Evolutionary conservation across 345 rosid species (phyloP).

Genomic region (Streptanthus diversifolius): DNA sequence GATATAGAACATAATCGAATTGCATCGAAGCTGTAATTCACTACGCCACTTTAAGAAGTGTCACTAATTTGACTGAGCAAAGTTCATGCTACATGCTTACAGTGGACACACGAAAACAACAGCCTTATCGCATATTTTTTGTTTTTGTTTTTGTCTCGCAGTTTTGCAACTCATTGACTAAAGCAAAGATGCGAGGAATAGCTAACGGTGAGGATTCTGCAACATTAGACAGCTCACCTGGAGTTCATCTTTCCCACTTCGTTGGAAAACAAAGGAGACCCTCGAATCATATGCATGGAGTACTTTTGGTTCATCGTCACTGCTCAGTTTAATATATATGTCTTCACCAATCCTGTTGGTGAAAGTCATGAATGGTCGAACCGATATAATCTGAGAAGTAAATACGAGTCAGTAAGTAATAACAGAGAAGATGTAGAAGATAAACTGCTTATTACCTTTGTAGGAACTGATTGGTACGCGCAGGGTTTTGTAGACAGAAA

Average conservation of each 20-base stretch:
- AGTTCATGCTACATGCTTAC: constrained; percentile 17
- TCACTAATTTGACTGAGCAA: constrained; percentile 8
- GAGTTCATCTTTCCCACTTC: constrained; percentile 58
- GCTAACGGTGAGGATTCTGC: constrained; percentile 4
- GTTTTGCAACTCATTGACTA: constrained; percentile 11
- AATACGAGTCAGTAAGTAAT: constrained; percentile 13
- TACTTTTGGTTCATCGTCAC: constrained; percentile 74
- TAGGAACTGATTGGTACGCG: constrained; percentile 76
- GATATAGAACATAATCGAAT: background rate
- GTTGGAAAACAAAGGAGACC: constrained; percentile 60
- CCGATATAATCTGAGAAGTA: constrained; percentile 62
- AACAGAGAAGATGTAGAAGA: constrained; percentile 3
- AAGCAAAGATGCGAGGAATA: background rate
- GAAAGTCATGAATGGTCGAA: constrained; percentile 92
- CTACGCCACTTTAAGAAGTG: constrained; percentile 6
- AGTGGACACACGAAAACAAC: background rate
- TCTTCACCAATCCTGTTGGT: constrained; percentile 90
- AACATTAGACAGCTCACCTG: constrained; percentile 54
- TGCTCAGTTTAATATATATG: constrained; percentile 59
- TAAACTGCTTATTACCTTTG: constrained; percentile 55
- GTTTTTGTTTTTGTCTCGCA: background rate
- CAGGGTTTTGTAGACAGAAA: constrained; percentile 83
- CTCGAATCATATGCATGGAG: constrained; percentile 78
- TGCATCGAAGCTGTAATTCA: background rate
- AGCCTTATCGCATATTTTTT: background rate